phyloP scores from a whole-genome alignment of 805 yeast species.

The Suhomyces xylopsoci region DNA sequence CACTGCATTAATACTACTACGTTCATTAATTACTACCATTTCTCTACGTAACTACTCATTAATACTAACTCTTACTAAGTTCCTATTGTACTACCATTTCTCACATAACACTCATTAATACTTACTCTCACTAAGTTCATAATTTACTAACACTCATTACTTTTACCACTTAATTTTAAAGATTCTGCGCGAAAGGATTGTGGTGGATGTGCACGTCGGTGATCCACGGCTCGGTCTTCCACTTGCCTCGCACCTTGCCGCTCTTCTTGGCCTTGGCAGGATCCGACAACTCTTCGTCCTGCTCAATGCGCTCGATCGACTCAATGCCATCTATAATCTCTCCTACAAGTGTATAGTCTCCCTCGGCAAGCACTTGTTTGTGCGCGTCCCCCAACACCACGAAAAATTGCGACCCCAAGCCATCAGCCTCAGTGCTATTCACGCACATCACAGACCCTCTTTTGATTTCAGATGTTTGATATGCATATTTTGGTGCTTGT shows the following conservation, averaged over 20 bases:
- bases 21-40: too few species aligned
- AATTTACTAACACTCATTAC: too few species aligned
- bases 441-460: slow-evolving; percentile 16
- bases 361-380: slow-evolving; percentile 7
- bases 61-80: too few species aligned
- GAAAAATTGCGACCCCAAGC: slow-evolving; percentile 21
- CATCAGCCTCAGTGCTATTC: slow-evolving; percentile 4
- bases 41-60: too few species aligned
- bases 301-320: slow-evolving; percentile 14
- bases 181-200: slow-evolving; percentile 12
- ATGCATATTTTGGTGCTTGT: background rate
- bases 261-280: slow-evolving; percentile 8
- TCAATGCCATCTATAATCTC: slow-evolving; percentile 16
- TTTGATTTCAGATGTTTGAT: background rate
- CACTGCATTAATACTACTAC: too few species aligned
- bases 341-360: slow-evolving; percentile 15
- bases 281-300: slow-evolving; percentile 8
- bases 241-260: slow-evolving; percentile 16
- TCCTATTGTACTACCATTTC: too few species aligned
- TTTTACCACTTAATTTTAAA: too few species aligned
- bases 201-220: slow-evolving; percentile 11
- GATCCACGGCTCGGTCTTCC: slow-evolving; percentile 16
- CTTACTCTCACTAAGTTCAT: too few species aligned
- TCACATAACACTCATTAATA: too few species aligned
- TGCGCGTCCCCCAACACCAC: slow-evolving; percentile 12